Evolutionary conservation across 768 basidiomycete species (phyloP).

Genomic region (Trametes sanguinea): DNA sequence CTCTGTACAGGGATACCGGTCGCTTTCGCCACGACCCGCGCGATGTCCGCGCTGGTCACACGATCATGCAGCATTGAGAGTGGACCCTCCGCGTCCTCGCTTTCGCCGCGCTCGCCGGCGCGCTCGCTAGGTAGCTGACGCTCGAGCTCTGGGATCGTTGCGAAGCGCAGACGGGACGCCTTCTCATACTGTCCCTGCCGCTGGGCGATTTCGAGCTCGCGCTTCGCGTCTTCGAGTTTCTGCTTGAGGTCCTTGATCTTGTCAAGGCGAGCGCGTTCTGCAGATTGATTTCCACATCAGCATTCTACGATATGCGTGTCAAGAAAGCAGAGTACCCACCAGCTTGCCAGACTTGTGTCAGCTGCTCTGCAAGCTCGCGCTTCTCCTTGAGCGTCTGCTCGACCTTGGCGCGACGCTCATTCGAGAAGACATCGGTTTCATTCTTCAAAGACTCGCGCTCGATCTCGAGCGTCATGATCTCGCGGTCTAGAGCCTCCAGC

Average conservation of each 20-base stretch:
- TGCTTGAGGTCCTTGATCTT: conserved; percentile 73
- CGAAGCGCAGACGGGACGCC: conserved; percentile 81
- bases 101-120: conserved; percentile 43
- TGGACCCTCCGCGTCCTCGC: conserved; percentile 48
- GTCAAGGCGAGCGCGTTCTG: conserved; percentile 70
- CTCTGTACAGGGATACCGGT: conserved; percentile 93
- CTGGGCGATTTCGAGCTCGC: conserved; percentile 86
- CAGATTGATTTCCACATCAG: not conserved
- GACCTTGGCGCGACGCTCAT: conserved; percentile 68
- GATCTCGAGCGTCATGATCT: conserved; percentile 85
- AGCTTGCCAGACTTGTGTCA: conserved; percentile 73
- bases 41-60: conserved; percentile 87
- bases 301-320: not conserved
- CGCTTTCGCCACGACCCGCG: conserved; percentile 82
- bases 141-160: conserved; percentile 82
- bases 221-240: conserved; percentile 78
- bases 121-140: conserved; percentile 61
- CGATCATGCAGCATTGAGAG: conserved; percentile 78
- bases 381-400: conserved; percentile 63
- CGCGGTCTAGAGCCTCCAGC: conserved; percentile 78
- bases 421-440: conserved; percentile 81
- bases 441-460: conserved; percentile 89
- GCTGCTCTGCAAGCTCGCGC: conserved; percentile 58
- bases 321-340: conserved; percentile 41
- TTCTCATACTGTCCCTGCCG: conserved; percentile 84